phyloP scores from a whole-genome alignment of 768 basidiomycete species.

The Stropharia rugosoannulata region DNA sequence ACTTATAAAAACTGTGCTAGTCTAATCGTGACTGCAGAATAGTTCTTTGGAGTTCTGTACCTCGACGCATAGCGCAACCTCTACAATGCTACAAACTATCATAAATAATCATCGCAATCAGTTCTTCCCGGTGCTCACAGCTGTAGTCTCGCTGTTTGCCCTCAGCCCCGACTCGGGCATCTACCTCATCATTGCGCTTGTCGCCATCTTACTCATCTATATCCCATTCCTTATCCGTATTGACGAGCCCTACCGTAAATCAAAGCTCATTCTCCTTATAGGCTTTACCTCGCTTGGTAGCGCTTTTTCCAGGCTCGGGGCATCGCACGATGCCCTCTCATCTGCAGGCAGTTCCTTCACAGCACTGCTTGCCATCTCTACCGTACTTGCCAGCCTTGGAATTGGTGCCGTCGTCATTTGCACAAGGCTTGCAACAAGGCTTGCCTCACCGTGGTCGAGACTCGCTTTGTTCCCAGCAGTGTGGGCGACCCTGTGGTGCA shows the following conservation, averaged over 20 bases:
- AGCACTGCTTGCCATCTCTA: slow-evolving; percentile 41
- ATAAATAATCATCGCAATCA: slow-evolving; percentile 29
- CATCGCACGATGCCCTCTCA: slow-evolving; percentile 56
- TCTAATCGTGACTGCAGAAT: slow-evolving; percentile 9
- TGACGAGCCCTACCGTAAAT: slow-evolving; percentile 7
- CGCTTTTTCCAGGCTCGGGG: slow-evolving; percentile 37
- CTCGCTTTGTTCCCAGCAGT: slow-evolving; percentile 63
- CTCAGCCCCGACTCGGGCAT: slow-evolving; percentile 21
- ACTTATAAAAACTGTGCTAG: slow-evolving; percentile 16
- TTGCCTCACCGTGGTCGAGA: slow-evolving; percentile 39
- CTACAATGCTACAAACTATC: slow-evolving; percentile 19
- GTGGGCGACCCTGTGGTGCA: slow-evolving; percentile 66
- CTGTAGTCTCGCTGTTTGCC: slow-evolving; percentile 18
- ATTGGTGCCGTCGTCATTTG: slow-evolving; percentile 39
- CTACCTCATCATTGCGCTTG: slow-evolving; percentile 23
- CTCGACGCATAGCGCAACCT: neutral
- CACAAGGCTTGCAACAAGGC: slow-evolving; percentile 29
- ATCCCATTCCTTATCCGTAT: slow-evolving; percentile 32
- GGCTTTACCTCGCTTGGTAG: slow-evolving; percentile 38
- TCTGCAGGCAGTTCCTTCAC: slow-evolving; percentile 46
- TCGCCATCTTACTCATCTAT: slow-evolving; percentile 37
- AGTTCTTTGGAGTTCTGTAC: slow-evolving; percentile 14
- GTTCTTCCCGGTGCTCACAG: slow-evolving; percentile 22
- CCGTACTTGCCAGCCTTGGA: slow-evolving; percentile 42
- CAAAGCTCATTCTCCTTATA: slow-evolving; percentile 31